phyloP scores from a whole-genome alignment of 192 early-diverging fungal genomes.

The Martensiomyces pterosporus region DNA sequence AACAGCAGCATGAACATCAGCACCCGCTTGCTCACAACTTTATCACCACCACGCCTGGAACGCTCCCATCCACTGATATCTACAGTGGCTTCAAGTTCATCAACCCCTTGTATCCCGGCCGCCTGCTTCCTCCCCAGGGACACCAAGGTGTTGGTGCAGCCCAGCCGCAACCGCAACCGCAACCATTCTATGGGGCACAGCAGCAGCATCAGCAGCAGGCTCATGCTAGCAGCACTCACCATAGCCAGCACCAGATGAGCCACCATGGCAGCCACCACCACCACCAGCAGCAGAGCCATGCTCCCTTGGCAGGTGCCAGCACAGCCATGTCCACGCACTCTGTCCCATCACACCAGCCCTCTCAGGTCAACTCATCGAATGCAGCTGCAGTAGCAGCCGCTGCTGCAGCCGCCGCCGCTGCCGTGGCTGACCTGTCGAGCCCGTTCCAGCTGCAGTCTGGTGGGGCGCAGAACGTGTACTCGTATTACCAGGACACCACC shows the following conservation, averaged over 20 bases:
- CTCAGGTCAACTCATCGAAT: slow-evolving; percentile 4
- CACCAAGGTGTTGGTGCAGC: slow-evolving; percentile 4
- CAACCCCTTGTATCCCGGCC: slow-evolving; percentile 37
- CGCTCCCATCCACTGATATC: slow-evolving; percentile 28
- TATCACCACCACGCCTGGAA: slow-evolving; percentile 12
- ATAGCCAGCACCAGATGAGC: neutral
- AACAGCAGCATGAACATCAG: slow-evolving; percentile 15
- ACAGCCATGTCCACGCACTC: slow-evolving; percentile 6
- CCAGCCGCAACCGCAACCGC: slow-evolving; percentile 1
- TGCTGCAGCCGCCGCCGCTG: slow-evolving; percentile 15
- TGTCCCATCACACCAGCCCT: slow-evolving; percentile 32
- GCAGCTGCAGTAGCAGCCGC: slow-evolving; percentile 7
- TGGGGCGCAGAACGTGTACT: slow-evolving; percentile 18
- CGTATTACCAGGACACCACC: slow-evolving; percentile 36
- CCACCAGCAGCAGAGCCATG: slow-evolving; percentile 1
- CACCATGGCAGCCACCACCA: slow-evolving; percentile 8
- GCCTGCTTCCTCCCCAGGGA: slow-evolving; percentile 23
- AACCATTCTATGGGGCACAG: slow-evolving; percentile 18
- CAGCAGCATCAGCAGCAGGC: slow-evolving; percentile 6
- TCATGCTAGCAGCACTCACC: neutral
- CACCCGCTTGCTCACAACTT: slow-evolving; percentile 26
- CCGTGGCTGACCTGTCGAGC: slow-evolving; percentile 29
- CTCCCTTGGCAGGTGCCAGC: neutral
- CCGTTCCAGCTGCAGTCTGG: slow-evolving; percentile 39
- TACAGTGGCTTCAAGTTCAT: slow-evolving; percentile 47